Base-by-base conservation (phyloP, 73 alveolate species). In the Symbiodinium natans region DNA sequence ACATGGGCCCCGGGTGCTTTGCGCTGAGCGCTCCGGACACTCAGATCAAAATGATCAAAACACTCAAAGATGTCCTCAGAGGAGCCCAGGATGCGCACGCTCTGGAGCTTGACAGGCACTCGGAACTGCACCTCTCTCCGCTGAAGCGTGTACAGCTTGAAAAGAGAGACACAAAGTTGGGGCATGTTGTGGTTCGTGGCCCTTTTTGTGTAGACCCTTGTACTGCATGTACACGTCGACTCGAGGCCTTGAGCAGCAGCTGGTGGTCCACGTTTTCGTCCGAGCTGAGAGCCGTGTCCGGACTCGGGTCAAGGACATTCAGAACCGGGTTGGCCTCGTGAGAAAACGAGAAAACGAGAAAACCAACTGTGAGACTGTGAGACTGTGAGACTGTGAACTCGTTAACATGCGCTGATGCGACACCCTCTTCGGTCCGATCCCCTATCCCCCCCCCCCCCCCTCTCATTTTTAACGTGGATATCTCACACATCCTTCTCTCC, bases 21-120 rank as follows among this genome's bases (percentile, higher is more conserved):
- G n/a, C n/a, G n/a, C n/a, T n/a, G n/a, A n/a, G n/a, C n/a, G n/a
- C n/a, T n/a, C n/a, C n/a, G n/a, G n/a, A n/a, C n/a, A n/a, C n/a
- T n/a, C n/a, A n/a, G n/a, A n/a, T n/a, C n/a, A n/a, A n/a, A n/a
- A n/a, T n/a, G n/a, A n/a, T n/a, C n/a, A n/a, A n/a, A n/a, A n/a
- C n/a, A n/a, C n/a, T n/a, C 63, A 23, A 13, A 23, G 63, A 21
- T 52, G 31, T 46, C 83, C 94, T 52, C 94, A 11, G 83, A 82
- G 7, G 84, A 56, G 85, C 95, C 95, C 95, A 87, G 25, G 68
- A 87, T 87, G 43, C 71, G 68, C 86, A 87, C 42, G 75, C 95
- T 87, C 71, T 87, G 95, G 19, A 87, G 95, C 42, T 87, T 87
- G 86, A 87, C 95, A 1, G 95, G 95, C 85, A 87, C 95, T 11